Base-by-base conservation (phyloP, 371 early-diverging fungal genomes). In the Rhizopus delemar region DNA sequence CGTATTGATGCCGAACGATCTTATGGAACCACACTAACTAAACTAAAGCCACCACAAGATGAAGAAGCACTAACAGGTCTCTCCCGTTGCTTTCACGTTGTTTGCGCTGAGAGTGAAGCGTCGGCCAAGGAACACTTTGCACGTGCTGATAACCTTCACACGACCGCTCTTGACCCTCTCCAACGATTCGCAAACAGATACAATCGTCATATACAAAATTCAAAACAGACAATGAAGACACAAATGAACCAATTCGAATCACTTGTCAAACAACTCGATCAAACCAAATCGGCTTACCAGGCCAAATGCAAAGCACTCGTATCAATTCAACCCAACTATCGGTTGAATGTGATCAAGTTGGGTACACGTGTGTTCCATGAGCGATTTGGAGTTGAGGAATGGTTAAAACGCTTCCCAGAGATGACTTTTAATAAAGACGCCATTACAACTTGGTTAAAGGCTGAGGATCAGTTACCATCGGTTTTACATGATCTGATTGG, bases 11-110 rank as follows among this genome's bases (percentile, higher is more conserved):
- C 84, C n/a, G 89, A 89, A 57, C 70, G 82, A 54, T 62, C 60
- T 8, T 86, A 88, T 59, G 22, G 22, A 22, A 22, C 22, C 22
- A 22, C 22, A 22, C 22, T 22, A 22, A 22, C 22, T 22, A 22
- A 22, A 22, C 22, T 22, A 22, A 22, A 22, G 22, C 22, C 22
- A 22, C 22, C 22, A 22, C 22, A 22, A 22, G 22, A 22, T 22
- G 22, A 22, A 39, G 58, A 74, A 78, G 3, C 57, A 41, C 32
- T n/a, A 6, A 4, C 58, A 59, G 81, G 86, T 7, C 73, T 91
- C 41, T 81, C 83, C 58, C 81, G 78, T 49, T 87, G 87, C n/a
- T 91, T 83, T 57, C 84, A 86, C 57, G 82, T 85, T 1, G 75
- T 91, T 15, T 78, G 83, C 15, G 54, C 74, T 6, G 91, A 91